Conservation (phyloP, 2,329 filamentous ascomycete species). For the Chaetoscypha palmicola region DNA sequence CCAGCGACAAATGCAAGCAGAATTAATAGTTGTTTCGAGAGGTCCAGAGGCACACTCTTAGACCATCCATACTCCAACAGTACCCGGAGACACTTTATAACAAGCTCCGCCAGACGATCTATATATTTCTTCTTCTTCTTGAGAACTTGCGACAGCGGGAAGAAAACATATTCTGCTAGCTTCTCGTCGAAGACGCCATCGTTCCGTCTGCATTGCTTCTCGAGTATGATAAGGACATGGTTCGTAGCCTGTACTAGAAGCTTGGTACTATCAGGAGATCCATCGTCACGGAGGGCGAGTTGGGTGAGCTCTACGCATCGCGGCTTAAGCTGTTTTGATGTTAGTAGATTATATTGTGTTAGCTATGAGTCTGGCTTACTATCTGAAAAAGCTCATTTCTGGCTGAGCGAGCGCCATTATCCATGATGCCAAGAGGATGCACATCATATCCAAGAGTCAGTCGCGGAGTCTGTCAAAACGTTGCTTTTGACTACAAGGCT, state of each 20-base stretch:
- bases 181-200: slow-evolving; percentile 63
- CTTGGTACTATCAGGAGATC: slow-evolving; percentile 36
- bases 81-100: slow-evolving; percentile 66
- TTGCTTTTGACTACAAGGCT: too few species aligned
- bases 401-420: slow-evolving; percentile 21
- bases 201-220: slow-evolving; percentile 34
- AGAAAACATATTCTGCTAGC: slow-evolving; percentile 90
- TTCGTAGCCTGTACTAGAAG: slow-evolving; percentile 41
- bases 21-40: slow-evolving; percentile 79
- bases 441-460: slow-evolving; percentile 1
- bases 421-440: slow-evolving; percentile 16
- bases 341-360: slow-evolving; percentile 10
- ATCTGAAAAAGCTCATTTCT: slow-evolving; percentile 31
- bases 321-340: slow-evolving; percentile 50
- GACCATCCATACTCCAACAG: slow-evolving; percentile 78
- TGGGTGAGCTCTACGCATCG: slow-evolving; percentile 54
- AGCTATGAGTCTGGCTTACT: slow-evolving; percentile 13
- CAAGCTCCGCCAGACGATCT: slow-evolving; percentile 64
- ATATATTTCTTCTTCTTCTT: slow-evolving; percentile 67
- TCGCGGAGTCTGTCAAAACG: too few species aligned
- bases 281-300: slow-evolving; percentile 43
- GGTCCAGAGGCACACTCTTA: slow-evolving; percentile 57
- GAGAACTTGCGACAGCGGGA: slow-evolving; percentile 82
- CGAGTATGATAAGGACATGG: slow-evolving; percentile 41
- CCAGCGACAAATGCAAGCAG: slow-evolving; percentile 76